Percentiles rank a stretch among this genome's conserved stretches.
Evolutionary conservation across 106 monocot genomes (phyloP).

Genomic region (Amphibolis antarctica): DNA sequence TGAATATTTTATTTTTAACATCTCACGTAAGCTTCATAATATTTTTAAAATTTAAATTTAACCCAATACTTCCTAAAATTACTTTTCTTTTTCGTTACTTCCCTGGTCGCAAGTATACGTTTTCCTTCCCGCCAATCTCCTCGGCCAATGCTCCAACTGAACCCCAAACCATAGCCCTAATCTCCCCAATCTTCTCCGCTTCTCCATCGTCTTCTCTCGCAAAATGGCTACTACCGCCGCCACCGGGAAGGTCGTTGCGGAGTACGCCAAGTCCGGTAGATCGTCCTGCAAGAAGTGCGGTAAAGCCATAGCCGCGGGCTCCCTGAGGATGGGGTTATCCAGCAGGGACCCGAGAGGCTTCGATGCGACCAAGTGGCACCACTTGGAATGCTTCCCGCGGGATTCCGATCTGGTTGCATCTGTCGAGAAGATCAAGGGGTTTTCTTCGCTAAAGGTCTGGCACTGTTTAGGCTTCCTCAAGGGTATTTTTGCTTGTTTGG

Average conservation of each 20-base stretch:
- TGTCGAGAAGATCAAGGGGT: slow-evolving; percentile 48
- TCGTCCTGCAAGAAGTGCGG: slow-evolving; percentile 72
- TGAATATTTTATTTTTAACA: no score
- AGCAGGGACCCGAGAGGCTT: slow-evolving; percentile 51
- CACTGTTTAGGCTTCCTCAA: not conserved
- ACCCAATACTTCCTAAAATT: no score
- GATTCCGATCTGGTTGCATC: slow-evolving; percentile 9
- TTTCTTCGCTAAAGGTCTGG: slow-evolving; percentile 45
- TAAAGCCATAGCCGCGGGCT: slow-evolving; percentile 32
- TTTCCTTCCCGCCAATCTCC: not conserved
- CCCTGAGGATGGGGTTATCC: slow-evolving; percentile 42
- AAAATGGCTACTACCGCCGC: slow-evolving; percentile 4
- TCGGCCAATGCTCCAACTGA: not conserved
- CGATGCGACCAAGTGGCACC: slow-evolving; percentile 63
- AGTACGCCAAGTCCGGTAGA: slow-evolving; percentile 77
- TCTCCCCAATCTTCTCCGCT: not conserved
- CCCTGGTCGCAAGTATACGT: no score
- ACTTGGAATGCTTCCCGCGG: slow-evolving; percentile 38
- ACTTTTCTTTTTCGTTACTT: no score
- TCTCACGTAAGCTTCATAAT: no score
- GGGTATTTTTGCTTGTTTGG: not conserved
- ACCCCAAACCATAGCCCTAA: not conserved
- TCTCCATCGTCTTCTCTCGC: slow-evolving; percentile 8
- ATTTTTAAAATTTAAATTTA: no score
- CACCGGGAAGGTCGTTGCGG: slow-evolving; percentile 26